phyloP scores from a whole-genome alignment of 2,329 filamentous ascomycete genomes.

The Eutypella sp. region DNA sequence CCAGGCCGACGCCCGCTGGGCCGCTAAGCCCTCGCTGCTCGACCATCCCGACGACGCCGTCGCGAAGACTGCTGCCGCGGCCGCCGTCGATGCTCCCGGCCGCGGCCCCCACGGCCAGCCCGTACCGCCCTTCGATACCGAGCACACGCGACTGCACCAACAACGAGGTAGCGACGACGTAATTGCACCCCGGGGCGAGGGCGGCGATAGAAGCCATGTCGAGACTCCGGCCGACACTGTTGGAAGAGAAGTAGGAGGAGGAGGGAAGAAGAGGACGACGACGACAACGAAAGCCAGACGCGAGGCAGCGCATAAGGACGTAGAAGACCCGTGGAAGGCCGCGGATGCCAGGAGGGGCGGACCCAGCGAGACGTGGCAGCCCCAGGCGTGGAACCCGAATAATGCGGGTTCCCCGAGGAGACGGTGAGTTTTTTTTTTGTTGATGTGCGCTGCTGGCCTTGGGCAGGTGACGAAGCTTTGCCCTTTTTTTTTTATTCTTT shows the following conservation, averaged over 20 bases:
- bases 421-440: too few relatives aligned
- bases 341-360: slow-evolving; percentile 35
- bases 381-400: slow-evolving; percentile 54
- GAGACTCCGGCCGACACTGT: slow-evolving; percentile 7
- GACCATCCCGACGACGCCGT: slow-evolving; percentile 19
- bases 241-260: slow-evolving; percentile 11
- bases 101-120: too few relatives aligned
- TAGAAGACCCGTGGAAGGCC: slow-evolving; percentile 54
- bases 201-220: slow-evolving; percentile 2
- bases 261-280: slow-evolving; percentile 10
- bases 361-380: slow-evolving; percentile 64
- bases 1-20: slow-evolving; percentile 60
- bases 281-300: slow-evolving; percentile 3
- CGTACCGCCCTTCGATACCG: slow-evolving; percentile 21
- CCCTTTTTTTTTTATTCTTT: too few relatives aligned
- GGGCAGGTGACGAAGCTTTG: too few relatives aligned
- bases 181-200: slow-evolving; percentile 2
- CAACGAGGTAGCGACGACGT: slow-evolving; percentile 7
- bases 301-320: slow-evolving; percentile 2
- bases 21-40: slow-evolving; percentile 45
- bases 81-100: too few relatives aligned
- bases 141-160: slow-evolving; percentile 12
- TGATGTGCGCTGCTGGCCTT: too few relatives aligned
- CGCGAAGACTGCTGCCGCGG: slow-evolving; percentile 30
- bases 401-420: too few relatives aligned